Percentiles rank a stretch among this genome's conserved stretches.
phyloP scores from a whole-genome alignment of 257 asterid species.

The Solanum corneliomulleri region DNA sequence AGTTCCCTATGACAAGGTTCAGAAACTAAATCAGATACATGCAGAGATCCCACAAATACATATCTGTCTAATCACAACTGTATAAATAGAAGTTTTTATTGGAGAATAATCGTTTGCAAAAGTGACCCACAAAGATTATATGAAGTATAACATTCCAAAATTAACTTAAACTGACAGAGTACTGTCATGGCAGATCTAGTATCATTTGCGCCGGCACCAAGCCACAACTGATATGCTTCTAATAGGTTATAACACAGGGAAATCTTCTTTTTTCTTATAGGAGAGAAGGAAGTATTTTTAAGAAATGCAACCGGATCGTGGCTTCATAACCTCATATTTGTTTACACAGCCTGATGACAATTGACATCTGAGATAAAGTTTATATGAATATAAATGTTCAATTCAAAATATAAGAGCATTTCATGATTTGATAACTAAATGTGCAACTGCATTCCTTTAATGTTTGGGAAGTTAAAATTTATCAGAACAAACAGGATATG shows the following conservation, averaged over 20 bases:
- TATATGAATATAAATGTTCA: neutral
- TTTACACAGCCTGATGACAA: neutral
- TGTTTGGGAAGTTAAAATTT: neutral
- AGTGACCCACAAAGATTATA: neutral
- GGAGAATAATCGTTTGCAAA: neutral
- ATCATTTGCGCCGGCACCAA: neutral
- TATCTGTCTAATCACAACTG: neutral
- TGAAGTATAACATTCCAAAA: neutral
- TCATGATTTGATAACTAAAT: neutral
- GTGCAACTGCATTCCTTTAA: neutral
- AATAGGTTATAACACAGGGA: neutral
- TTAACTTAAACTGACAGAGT: neutral
- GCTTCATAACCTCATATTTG: neutral
- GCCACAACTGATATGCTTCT: neutral
- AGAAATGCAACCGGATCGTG: neutral
- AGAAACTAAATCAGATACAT: neutral
- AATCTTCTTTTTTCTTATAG: neutral
- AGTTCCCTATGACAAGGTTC: constrained; percentile 46
- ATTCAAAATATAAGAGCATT: neutral
- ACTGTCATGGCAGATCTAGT: neutral
- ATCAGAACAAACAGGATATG: neutral
- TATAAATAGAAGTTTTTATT: neutral
- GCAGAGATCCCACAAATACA: neutral
- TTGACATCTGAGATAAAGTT: neutral
- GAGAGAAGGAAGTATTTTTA: neutral